phyloP scores from a whole-genome alignment of 2,329 filamentous ascomycete species.

The Diaporthe humulicola region DNA sequence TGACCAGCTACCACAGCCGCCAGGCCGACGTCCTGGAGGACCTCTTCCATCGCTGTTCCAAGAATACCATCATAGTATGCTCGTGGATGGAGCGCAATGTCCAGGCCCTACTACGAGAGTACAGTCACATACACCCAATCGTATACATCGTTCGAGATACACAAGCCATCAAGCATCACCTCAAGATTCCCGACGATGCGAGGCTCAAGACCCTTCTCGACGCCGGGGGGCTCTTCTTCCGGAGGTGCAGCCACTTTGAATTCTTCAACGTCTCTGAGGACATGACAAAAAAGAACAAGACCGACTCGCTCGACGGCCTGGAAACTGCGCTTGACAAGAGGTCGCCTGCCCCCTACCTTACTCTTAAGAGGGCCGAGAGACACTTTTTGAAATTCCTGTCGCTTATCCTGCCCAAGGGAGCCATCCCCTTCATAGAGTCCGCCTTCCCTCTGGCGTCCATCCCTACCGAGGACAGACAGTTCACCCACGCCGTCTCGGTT shows the following conservation, averaged over 20 bases:
- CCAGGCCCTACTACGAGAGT: slow-evolving; percentile 72
- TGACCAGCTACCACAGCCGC: slow-evolving; percentile 71
- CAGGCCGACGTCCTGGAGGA: slow-evolving; percentile 73
- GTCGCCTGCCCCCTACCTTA: slow-evolving; percentile 71
- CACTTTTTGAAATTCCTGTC: slow-evolving; percentile 79
- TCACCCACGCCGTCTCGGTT: slow-evolving; percentile 77
- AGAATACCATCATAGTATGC: slow-evolving; percentile 78
- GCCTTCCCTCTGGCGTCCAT: slow-evolving; percentile 75
- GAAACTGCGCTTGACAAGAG: slow-evolving; percentile 51
- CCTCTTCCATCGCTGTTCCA: slow-evolving; percentile 70
- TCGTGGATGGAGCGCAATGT: slow-evolving; percentile 77
- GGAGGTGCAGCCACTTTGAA: slow-evolving; percentile 79
- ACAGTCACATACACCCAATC: slow-evolving; percentile 75
- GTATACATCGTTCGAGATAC: slow-evolving; percentile 78
- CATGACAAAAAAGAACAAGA: slow-evolving; percentile 45
- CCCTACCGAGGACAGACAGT: slow-evolving; percentile 70
- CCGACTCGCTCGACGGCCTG: slow-evolving; percentile 47
- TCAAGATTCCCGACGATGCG: slow-evolving; percentile 67
- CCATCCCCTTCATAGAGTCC: slow-evolving; percentile 71
- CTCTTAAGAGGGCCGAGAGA: slow-evolving; percentile 75
- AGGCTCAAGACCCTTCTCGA: slow-evolving; percentile 71
- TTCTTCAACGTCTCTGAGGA: slow-evolving; percentile 80
- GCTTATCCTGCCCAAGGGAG: slow-evolving; percentile 66
- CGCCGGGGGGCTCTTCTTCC: slow-evolving; percentile 69
- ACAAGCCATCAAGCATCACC: slow-evolving; percentile 73